phyloP scores from a whole-genome alignment of 345 rosid genomes.

The Populus alba region DNA sequence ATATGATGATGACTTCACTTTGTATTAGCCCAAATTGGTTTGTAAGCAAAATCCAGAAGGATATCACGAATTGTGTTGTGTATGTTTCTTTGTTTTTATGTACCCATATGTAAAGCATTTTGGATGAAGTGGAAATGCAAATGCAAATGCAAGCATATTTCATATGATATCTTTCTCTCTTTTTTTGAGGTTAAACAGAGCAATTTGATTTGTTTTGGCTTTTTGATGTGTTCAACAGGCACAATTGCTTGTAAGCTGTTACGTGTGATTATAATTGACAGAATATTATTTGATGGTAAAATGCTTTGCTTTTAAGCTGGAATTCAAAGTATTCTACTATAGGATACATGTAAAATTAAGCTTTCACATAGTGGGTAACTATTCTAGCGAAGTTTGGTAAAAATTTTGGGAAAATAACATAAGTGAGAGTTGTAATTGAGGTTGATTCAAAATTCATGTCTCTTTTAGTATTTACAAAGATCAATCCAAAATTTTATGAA shows the following conservation, averaged over 20 bases:
- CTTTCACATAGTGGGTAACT: not conserved
- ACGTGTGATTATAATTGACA: not conserved
- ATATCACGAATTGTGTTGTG: not conserved
- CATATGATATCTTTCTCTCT: not conserved
- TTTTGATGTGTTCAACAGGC: not conserved
- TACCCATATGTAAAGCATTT: no score
- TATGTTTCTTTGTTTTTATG: not conserved
- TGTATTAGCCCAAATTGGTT: constrained; percentile 17
- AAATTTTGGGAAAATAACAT: no score
- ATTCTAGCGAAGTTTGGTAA: no score
- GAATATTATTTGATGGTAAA: not conserved
- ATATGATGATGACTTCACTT: constrained; percentile 58
- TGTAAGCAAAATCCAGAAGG: not conserved
- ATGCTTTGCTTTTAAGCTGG: not conserved
- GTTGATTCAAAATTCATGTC: no score
- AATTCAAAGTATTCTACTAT: not conserved
- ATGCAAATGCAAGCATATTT: not conserved
- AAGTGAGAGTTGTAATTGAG: no score
- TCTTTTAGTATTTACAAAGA: no score
- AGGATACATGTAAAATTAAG: not conserved
- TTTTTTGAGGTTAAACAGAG: not conserved
- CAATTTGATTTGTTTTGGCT: not conserved
- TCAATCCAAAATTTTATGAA: no score
- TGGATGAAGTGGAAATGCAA: not conserved
- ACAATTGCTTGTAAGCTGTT: not conserved